A percentile compares a stretch with the other conserved stretches of the same genome.
Conservation (phyloP, 768 basidiomycete genomes). For the Leucogyrophana mollusca region DNA sequence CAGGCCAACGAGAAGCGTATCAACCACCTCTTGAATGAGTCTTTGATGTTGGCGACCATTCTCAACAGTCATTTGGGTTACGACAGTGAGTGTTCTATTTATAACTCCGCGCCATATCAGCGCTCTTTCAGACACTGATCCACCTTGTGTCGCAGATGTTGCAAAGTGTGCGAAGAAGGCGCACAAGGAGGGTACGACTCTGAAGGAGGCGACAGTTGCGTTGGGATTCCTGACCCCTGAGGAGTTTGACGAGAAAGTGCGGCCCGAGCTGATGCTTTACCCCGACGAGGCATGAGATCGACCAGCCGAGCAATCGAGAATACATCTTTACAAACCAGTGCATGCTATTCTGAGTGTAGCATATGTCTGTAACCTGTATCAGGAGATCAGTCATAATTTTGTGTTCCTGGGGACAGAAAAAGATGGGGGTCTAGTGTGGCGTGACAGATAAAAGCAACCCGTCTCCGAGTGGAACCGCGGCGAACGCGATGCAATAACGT, state of each 20-base stretch:
- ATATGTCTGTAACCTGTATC: background rate
- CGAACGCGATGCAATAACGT: too few species aligned
- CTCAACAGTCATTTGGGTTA: conserved; percentile 95
- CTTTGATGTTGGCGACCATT: conserved; percentile 97
- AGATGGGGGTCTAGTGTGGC: background rate
- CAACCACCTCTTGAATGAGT: conserved; percentile 85
- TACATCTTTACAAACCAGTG: background rate
- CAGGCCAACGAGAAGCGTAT: conserved; percentile 96
- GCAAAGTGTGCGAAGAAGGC: conserved; percentile 99
- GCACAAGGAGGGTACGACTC: conserved; percentile 95
- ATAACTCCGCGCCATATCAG: background rate
- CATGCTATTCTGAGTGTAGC: background rate
- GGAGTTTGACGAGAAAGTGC: conserved; percentile 93
- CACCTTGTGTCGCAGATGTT: conserved; percentile 60
- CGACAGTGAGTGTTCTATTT: conserved; percentile 70
- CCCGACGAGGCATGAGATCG: conserved; percentile 51
- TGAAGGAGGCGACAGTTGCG: conserved; percentile 91
- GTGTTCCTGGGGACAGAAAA: background rate
- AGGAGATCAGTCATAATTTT: background rate
- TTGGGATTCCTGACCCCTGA: conserved; percentile 84
- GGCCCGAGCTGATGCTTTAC: conserved; percentile 87
- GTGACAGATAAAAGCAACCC: background rate
- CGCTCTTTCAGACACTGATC: conserved; percentile 9
- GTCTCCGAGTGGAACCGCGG: background rate
- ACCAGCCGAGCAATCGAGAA: background rate